phyloP scores from a whole-genome alignment of 768 basidiomycete genomes.

The Mycena metata region DNA sequence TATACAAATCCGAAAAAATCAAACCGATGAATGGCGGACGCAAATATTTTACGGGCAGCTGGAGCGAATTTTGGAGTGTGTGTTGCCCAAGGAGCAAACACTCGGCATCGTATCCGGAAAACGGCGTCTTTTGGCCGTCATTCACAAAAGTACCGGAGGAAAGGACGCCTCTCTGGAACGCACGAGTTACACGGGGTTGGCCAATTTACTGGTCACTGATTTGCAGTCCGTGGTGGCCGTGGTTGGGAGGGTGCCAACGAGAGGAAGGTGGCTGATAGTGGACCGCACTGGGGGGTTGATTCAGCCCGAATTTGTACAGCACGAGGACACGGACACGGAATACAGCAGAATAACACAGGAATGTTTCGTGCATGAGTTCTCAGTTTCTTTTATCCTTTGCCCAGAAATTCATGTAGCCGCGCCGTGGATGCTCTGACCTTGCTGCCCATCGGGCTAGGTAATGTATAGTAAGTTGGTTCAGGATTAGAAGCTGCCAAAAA shows the following conservation, averaged over 20 bases:
- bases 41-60: slow-evolving; percentile 16
- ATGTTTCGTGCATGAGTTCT: too few relatives aligned
- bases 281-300: slow-evolving; percentile 19
- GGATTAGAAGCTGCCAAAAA: too few relatives aligned
- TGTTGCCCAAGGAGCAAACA: not conserved
- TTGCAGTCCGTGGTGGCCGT: slow-evolving; percentile 17
- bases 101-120: not conserved
- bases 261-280: slow-evolving; percentile 1
- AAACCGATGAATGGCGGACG: not conserved
- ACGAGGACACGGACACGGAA: not conserved
- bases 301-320: slow-evolving; percentile 4
- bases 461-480: too few relatives aligned
- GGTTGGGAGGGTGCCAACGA: not conserved
- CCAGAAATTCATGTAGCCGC: too few relatives aligned
- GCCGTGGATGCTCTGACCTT: too few relatives aligned
- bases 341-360: too few relatives aligned
- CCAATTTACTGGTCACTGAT: not conserved
- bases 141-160: not conserved
- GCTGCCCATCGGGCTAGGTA: too few relatives aligned
- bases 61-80: slow-evolving; percentile 3
- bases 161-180: slow-evolving; percentile 8
- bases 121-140: too few relatives aligned
- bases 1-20: not conserved
- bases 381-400: too few relatives aligned
- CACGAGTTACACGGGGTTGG: not conserved